Evolutionary conservation across 1,284 basidiomycete genomes (phyloP).

Genomic region (Melampsora occidentalis): DNA sequence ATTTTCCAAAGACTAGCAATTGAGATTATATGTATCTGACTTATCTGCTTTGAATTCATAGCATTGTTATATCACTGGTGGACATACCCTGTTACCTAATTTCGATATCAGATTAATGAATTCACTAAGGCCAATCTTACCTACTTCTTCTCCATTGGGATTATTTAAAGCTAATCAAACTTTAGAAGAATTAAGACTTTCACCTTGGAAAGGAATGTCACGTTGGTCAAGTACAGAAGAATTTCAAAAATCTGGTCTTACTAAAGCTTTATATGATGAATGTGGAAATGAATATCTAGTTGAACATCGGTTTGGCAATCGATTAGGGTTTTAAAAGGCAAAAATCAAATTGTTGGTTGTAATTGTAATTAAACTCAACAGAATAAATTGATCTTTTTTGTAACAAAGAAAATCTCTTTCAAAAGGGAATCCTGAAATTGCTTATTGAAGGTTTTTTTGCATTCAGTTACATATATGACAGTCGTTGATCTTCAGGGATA

Average conservation of each 20-base stretch:
- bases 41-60: constrained; percentile 52
- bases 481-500: too few relatives aligned
- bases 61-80: constrained; percentile 89
- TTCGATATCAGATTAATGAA: constrained; percentile 68
- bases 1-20: background rate
- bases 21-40: background rate
- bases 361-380: too few relatives aligned
- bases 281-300: constrained; percentile 68
- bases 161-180: constrained; percentile 60
- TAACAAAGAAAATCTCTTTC: too few relatives aligned
- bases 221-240: constrained; percentile 68
- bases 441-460: too few relatives aligned
- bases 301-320: constrained; percentile 34
- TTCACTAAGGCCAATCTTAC: constrained; percentile 72
- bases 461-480: too few relatives aligned
- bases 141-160: constrained; percentile 69
- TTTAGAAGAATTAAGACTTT: constrained; percentile 63
- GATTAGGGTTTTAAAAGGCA: constrained; percentile 22
- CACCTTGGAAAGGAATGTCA: constrained; percentile 92
- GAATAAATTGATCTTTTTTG: too few relatives aligned
- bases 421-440: too few relatives aligned
- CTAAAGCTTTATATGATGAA: constrained; percentile 82
- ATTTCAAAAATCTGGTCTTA: constrained; percentile 63
- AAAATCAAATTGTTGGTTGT: background rate
- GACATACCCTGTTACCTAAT: constrained; percentile 71